Percentiles rank a stretch among this genome's conserved stretches.
These are phyloP conservation scores for Penicillium maclennaniae DNA, from an alignment of 495 filamentous ascomycete species.

Conservation along the genomic window DNA sequence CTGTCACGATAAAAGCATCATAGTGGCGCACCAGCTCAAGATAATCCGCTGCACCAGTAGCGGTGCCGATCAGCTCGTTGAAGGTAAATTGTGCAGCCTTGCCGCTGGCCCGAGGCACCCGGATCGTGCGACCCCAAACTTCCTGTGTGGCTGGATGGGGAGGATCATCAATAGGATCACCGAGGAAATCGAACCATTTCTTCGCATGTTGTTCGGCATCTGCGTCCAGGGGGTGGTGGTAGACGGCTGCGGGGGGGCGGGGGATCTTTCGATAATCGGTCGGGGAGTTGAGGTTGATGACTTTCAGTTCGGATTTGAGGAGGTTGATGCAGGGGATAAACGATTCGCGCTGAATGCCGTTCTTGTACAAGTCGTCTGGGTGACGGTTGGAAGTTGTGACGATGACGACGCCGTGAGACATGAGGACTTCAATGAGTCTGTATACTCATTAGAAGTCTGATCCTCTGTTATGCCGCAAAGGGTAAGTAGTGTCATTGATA, in stretches of 20 bases:
- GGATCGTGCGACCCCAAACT: constrained; percentile 92
- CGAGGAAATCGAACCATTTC: constrained; percentile 92
- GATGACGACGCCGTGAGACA: constrained; percentile 94
- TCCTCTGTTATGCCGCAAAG: not conserved
- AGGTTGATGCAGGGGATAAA: constrained; percentile 96
- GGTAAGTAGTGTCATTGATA: not conserved
- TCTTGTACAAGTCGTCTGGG: constrained; percentile 93
- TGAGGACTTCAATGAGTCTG: constrained; percentile 80
- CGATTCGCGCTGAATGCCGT: constrained; percentile 91
- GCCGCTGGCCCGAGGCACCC: constrained; percentile 83
- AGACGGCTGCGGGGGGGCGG: constrained; percentile 87
- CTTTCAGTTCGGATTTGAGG: constrained; percentile 72
- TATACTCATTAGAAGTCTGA: not conserved
- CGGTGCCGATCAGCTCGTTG: constrained; percentile 78
- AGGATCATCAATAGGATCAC: constrained; percentile 72
- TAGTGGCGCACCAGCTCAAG: constrained; percentile 88
- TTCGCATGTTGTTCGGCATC: constrained; percentile 77
- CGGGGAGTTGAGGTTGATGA: constrained; percentile 90
- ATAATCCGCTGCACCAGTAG: constrained; percentile 91
- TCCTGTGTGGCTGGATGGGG: constrained; percentile 71
- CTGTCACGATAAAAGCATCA: constrained; percentile 85
- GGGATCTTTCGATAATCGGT: constrained; percentile 98
- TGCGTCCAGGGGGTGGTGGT: constrained; percentile 77
- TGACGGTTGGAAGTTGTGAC: constrained; percentile 97
- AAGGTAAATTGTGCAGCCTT: constrained; percentile 87